Evolutionary conservation across 805 yeast genomes (phyloP).

Genomic region (Cyberlindnera sargentensis): DNA sequence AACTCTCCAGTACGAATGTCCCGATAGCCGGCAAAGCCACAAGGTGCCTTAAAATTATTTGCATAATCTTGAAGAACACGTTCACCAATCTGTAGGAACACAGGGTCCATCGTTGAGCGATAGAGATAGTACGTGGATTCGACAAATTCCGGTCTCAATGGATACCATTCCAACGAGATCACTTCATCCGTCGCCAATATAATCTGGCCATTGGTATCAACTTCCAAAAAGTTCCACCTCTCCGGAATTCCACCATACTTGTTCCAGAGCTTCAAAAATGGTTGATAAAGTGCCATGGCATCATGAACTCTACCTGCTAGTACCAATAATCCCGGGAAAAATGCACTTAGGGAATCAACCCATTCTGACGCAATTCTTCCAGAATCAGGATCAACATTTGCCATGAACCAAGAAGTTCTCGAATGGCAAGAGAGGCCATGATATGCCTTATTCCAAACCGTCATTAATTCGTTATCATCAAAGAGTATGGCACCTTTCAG

Average conservation of each 20-base stretch:
- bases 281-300: constrained; percentile 54
- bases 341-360: constrained; percentile 85
- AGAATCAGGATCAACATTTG: constrained; percentile 46
- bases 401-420: constrained; percentile 42
- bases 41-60: constrained; percentile 44
- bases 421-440: constrained; percentile 50
- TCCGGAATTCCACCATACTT: constrained; percentile 80
- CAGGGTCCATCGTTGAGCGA: constrained; percentile 80
- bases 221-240: constrained; percentile 54
- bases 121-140: constrained; percentile 84
- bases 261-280: constrained; percentile 74
- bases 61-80: constrained; percentile 51
- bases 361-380: constrained; percentile 52
- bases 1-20: constrained; percentile 54
- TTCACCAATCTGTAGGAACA: constrained; percentile 71
- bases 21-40: constrained; percentile 79
- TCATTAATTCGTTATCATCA: constrained; percentile 43
- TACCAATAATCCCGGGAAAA: constrained; percentile 82
- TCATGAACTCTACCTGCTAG: constrained; percentile 65
- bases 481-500: constrained; percentile 70
- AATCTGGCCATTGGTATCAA: background rate
- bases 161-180: constrained; percentile 79
- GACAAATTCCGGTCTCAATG: constrained; percentile 84
- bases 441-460: constrained; percentile 57
- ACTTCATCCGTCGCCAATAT: constrained; percentile 24